Conservation (phyloP, 805 yeast genomes). For the Lipomyces orientalis region DNA sequence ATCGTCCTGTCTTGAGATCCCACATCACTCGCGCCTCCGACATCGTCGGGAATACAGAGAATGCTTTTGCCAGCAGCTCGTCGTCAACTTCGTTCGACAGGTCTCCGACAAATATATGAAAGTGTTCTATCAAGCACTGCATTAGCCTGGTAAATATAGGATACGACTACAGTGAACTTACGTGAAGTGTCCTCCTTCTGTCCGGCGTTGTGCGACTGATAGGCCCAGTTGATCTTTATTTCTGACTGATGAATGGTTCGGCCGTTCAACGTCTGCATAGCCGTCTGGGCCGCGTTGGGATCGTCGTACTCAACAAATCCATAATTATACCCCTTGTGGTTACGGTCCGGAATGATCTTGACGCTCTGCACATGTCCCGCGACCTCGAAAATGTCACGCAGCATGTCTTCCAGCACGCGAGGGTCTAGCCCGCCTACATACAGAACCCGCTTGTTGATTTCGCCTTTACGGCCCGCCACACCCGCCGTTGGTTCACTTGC, state of each 20-base stretch:
- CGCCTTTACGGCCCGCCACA: conserved; percentile 42
- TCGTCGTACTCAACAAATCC: conserved; percentile 79
- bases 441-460: conserved; percentile 66
- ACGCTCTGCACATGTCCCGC: conserved; percentile 67
- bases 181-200: conserved; percentile 27
- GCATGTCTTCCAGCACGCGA: conserved; percentile 64
- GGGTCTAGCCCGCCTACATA: conserved; percentile 76
- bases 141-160: not conserved
- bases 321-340: conserved; percentile 69
- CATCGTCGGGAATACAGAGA: conserved; percentile 62
- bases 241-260: conserved; percentile 57
- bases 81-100: conserved; percentile 82
- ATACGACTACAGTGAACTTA: not conserved
- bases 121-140: conserved; percentile 49
- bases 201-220: conserved; percentile 69
- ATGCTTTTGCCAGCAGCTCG: conserved; percentile 65
- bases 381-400: conserved; percentile 65
- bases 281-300: conserved; percentile 64
- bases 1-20: conserved; percentile 75
- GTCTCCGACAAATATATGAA: conserved; percentile 85
- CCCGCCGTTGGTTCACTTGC: not conserved
- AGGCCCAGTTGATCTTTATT: conserved; percentile 80
- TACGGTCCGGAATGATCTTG: conserved; percentile 77
- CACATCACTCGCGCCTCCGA: conserved; percentile 93
- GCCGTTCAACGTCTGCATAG: conserved; percentile 66